These are phyloP conservation scores for Paecilomyces variotii DNA, from an alignment of 2,329 filamentous ascomycete species.

Conservation along the genomic window DNA sequence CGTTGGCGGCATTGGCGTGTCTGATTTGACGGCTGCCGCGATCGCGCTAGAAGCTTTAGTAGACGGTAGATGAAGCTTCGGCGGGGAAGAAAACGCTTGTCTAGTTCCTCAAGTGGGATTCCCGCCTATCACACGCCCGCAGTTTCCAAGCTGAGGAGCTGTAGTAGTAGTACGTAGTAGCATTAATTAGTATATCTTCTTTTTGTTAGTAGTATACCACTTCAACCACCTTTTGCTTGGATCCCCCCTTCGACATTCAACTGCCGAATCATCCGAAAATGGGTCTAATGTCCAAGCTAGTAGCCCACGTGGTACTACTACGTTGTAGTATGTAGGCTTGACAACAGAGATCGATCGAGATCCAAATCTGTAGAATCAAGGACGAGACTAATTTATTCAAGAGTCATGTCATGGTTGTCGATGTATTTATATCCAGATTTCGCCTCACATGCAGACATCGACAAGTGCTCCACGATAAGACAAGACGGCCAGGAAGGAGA, in stretches of 20 bases:
- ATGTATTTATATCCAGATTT: background rate
- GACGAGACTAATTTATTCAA: background rate
- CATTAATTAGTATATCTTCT: background rate
- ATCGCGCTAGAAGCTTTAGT: background rate
- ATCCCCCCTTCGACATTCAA: background rate
- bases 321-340: background rate
- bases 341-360: conserved; percentile 1
- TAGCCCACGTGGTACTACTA: background rate
- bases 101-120: background rate
- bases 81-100: background rate
- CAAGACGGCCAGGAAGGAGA: background rate
- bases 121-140: background rate
- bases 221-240: background rate
- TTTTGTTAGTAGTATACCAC: background rate
- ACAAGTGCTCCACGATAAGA: conserved; percentile 1
- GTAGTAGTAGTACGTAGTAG: background rate
- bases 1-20: background rate
- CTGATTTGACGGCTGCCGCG: background rate
- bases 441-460: background rate
- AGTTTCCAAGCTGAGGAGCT: background rate
- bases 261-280: background rate
- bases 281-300: background rate
- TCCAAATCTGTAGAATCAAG: background rate
- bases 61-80: background rate
- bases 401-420: background rate